Evolutionary conservation across 1,139 yeast genomes (phyloP).

Genomic region (Hemisphaericaspora xylofermentans): DNA sequence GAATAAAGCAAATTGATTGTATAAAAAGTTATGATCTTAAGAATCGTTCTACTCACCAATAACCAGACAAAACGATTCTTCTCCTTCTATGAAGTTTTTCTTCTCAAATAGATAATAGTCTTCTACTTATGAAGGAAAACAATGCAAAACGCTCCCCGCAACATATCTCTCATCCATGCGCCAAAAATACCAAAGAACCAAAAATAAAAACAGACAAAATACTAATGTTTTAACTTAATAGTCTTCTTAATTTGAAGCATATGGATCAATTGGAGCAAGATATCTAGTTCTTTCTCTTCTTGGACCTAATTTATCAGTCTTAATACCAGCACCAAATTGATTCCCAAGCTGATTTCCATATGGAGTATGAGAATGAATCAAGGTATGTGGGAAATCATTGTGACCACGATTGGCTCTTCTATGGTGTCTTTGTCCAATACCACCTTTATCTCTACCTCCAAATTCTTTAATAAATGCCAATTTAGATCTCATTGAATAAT

Average conservation of each 20-base stretch:
- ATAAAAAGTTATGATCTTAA: no score
- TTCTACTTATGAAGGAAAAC: no score
- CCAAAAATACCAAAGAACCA: no score
- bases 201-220: no score
- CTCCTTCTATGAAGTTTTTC: no score
- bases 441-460: constrained; percentile 45
- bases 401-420: constrained; percentile 26
- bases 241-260: no score
- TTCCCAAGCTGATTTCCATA: constrained; percentile 29
- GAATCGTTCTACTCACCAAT: no score
- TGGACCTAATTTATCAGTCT: constrained; percentile 46
- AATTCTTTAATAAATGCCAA: constrained; percentile 43
- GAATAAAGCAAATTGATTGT: constrained; percentile 2
- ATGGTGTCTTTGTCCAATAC: constrained; percentile 45
- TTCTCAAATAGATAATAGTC: no score
- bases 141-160: no score
- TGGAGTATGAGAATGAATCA: constrained; percentile 44
- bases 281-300: constrained; percentile 44
- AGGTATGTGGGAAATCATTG: constrained; percentile 32
- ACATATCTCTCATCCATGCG: no score
- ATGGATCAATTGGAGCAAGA: constrained; percentile 34
- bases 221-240: no score
- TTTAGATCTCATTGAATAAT: constrained; percentile 40
- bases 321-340: constrained; percentile 49
- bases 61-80: no score